Conservation (phyloP, 2,329 filamentous ascomycete genomes). For the Ascochyta pisi region DNA sequence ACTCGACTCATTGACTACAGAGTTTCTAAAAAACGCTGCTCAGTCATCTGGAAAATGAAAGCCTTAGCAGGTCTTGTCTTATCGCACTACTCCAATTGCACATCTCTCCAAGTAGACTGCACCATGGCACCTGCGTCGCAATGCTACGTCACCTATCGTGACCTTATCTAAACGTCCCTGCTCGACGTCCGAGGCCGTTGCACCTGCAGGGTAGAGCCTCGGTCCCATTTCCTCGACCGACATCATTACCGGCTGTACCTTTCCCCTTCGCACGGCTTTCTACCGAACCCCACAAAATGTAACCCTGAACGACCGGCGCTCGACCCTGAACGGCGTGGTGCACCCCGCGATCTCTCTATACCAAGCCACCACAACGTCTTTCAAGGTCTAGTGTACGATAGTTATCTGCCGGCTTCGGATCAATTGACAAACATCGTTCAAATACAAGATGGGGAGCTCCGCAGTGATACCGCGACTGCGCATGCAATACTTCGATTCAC, state of each 20-base stretch:
- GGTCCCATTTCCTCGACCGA: slow-evolving; percentile 19
- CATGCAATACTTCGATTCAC: not conserved
- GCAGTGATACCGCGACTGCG: not conserved
- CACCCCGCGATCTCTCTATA: slow-evolving; percentile 13
- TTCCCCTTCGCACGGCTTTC: slow-evolving; percentile 20
- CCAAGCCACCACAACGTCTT: slow-evolving; percentile 6
- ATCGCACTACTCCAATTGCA: not conserved
- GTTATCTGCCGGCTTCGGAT: slow-evolving; percentile 5
- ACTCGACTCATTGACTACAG: not conserved
- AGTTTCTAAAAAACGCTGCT: not conserved
- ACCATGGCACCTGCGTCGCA: not conserved
- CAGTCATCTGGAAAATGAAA: not conserved
- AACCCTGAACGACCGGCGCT: slow-evolving; percentile 14
- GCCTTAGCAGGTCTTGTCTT: not conserved
- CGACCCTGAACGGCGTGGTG: slow-evolving; percentile 9
- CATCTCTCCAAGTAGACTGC: slow-evolving; percentile 1
- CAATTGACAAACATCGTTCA: not conserved
- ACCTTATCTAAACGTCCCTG: slow-evolving; percentile 7
- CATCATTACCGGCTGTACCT: slow-evolving; percentile 15
- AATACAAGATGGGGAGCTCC: slow-evolving; percentile 8
- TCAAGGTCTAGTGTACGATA: not conserved
- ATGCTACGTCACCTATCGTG: slow-evolving; percentile 11
- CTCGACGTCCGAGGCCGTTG: not conserved
- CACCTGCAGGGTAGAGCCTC: slow-evolving; percentile 7
- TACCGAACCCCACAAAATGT: slow-evolving; percentile 25